Conservation (phyloP, 2,329 filamentous ascomycete species). For the Metarhizium anisopliae region DNA sequence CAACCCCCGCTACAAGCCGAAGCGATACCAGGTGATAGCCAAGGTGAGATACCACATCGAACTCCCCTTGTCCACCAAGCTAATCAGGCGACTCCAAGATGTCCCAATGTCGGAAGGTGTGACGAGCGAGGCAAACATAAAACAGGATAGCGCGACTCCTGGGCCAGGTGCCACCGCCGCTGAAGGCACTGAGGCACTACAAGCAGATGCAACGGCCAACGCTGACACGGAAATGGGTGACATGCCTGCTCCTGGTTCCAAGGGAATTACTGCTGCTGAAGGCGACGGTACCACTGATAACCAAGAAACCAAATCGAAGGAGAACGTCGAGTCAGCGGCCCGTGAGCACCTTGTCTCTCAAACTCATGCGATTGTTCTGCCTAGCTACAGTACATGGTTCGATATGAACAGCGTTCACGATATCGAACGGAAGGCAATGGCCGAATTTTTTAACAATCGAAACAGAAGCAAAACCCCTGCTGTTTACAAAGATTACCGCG, state of each 20-base stretch:
- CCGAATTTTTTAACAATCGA: conserved; percentile 96
- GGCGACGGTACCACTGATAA: conserved; percentile 38
- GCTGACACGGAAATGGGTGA: conserved; percentile 80
- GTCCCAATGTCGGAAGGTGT: conserved; percentile 52
- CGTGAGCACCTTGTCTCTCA: conserved; percentile 88
- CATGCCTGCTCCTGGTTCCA: conserved; percentile 39
- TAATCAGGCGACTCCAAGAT: conserved; percentile 32
- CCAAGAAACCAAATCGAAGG: conserved; percentile 63
- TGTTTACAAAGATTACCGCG: conserved; percentile 97
- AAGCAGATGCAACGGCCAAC: conserved; percentile 44
- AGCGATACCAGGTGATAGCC: conserved; percentile 25
- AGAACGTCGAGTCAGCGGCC: conserved; percentile 74
- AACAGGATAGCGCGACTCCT: conserved; percentile 52
- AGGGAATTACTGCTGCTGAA: conserved; percentile 38
- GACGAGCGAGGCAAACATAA: conserved; percentile 39
- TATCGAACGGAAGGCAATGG: conserved; percentile 88
- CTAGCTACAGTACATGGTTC: conserved; percentile 98
- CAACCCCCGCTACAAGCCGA: conserved; percentile 44
- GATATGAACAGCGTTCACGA: conserved; percentile 91
- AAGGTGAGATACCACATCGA: conserved; percentile 32
- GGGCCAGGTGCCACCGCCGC: conserved; percentile 45
- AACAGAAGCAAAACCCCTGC: conserved; percentile 97
- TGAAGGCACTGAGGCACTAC: conserved; percentile 53
- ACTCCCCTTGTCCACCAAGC: background rate
- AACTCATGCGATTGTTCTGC: conserved; percentile 90